Base-by-base conservation (phyloP, 805 yeast genomes). In the Phaffomyces antillensis region DNA sequence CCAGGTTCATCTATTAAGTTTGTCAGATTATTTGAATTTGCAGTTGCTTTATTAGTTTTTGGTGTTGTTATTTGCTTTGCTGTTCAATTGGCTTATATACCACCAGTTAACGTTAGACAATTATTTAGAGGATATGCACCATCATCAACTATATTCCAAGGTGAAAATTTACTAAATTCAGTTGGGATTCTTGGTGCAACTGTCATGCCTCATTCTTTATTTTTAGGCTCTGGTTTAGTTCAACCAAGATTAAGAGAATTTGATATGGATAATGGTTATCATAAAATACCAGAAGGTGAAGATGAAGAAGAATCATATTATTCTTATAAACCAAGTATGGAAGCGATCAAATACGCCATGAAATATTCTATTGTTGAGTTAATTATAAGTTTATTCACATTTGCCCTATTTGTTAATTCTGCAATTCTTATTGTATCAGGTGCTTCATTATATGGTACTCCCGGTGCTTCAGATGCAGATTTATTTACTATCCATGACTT, bases 131-230 rank as follows among this genome's bases (percentile, higher is more conserved):
- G 95, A 0, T 85, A 76, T 59, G 68, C 86, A 18, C 96, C 96
- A 1, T 70, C 75, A n/a, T 60, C 59, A 16, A 65, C 66, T 20
- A 63, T 77, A 59, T 66, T 70, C 38, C 78, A 76, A 51, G 76
- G 75, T 54, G 73, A 76, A 56, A 91, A 95, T 5, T 67, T 86
- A 38, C 86, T 81, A 55, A 67, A 83, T 36, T 80, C 90, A 24
- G 73, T 88, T 50, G 93, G 95, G 11, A 84, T 88, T 47, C 71
- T 88, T 39, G 96, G 96, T 47, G 96, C 96, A 13, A 88, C 96
- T 0, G 96, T 88, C 23, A 88, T 88, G 96, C 96, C 96, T 5
- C 96, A 88, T 60, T 81, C 90, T 2, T 68, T 88, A 39, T 88
- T 86, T 59, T 68, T 88, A 43, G 96, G 96, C 0, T 83, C 91